Conservation (phyloP, 805 yeast species). For the Isabelozyma rhagii region DNA sequence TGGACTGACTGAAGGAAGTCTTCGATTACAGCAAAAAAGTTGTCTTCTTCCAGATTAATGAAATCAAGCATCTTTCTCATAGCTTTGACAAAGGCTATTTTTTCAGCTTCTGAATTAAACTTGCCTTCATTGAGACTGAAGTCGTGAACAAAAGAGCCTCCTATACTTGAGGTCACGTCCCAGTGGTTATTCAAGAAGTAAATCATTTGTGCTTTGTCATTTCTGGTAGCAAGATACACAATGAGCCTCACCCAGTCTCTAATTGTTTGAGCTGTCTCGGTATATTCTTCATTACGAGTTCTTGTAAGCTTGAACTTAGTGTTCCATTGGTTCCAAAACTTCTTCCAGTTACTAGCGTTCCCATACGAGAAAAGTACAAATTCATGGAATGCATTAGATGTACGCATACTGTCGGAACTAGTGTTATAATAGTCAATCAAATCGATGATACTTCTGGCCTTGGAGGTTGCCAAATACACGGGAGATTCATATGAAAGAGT, state of each 20-base stretch:
- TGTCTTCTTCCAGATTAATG: conserved; percentile 6
- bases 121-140: conserved; percentile 8
- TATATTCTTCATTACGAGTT: conserved; percentile 1
- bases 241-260: conserved; percentile 30
- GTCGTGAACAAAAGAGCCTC: conserved; percentile 23
- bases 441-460: conserved; percentile 27
- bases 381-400: conserved; percentile 19
- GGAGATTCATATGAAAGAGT: conserved; percentile 3
- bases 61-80: conserved; percentile 12
- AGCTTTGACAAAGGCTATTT: conserved; percentile 18
- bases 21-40: conserved; percentile 3
- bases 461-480: conserved; percentile 20
- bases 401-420: background rate
- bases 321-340: conserved; percentile 41
- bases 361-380: conserved; percentile 35
- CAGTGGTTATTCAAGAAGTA: conserved; percentile 30
- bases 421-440: conserved; percentile 20
- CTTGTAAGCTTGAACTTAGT: conserved; percentile 9
- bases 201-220: conserved; percentile 20
- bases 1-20: conserved; percentile 4
- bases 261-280: conserved; percentile 1
- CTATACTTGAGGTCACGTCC: conserved; percentile 16
- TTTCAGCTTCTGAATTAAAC: conserved; percentile 20
- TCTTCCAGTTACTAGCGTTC: conserved; percentile 33
- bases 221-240: conserved; percentile 28